Percentiles rank a stretch among this genome's conserved stretches.
Evolutionary conservation across 2,329 filamentous ascomycete genomes (phyloP).

Genomic region (Colletotrichum sp.): DNA sequence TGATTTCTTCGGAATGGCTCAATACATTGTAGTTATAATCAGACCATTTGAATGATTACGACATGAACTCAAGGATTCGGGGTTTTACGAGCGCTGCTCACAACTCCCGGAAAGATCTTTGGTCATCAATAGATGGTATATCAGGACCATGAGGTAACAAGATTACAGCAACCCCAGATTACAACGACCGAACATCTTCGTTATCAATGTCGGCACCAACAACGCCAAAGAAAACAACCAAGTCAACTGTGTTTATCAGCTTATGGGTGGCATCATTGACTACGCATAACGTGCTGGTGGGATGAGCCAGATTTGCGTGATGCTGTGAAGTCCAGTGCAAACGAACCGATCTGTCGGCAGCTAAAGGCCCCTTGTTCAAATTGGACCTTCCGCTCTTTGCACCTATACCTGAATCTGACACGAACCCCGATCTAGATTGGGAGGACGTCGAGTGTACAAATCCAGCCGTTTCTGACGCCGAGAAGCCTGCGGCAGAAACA

Average conservation of each 20-base stretch:
- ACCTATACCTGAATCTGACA: neutral
- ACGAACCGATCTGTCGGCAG: neutral
- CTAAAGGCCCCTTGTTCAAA: neutral
- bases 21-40: neutral
- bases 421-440: neutral
- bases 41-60: neutral
- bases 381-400: neutral
- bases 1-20: neutral
- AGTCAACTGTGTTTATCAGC: neutral
- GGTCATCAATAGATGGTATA: neutral
- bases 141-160: neutral
- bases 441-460: neutral
- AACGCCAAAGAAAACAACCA: neutral
- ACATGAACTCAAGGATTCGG: neutral
- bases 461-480: neutral
- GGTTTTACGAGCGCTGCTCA: neutral
- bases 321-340: neutral
- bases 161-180: neutral
- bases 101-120: neutral
- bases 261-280: neutral
- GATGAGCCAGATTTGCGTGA: neutral
- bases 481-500: neutral
- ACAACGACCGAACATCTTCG: neutral
- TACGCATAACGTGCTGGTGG: neutral
- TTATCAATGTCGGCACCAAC: neutral